phyloP scores from a whole-genome alignment of 306 rosid species.

The Vachellia collinsii region DNA sequence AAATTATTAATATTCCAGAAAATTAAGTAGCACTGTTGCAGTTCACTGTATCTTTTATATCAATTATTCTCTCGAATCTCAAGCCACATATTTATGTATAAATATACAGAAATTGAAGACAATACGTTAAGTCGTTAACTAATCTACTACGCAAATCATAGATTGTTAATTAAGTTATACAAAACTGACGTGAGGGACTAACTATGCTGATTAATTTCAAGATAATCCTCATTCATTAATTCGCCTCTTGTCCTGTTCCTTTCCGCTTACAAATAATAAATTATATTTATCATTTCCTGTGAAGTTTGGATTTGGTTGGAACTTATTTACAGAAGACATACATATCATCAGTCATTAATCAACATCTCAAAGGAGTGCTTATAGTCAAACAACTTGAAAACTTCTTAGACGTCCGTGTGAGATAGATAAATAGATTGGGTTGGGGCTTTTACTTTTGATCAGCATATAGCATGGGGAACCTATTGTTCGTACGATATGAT shows the following conservation, averaged over 20 bases:
- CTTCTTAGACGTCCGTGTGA: not conserved
- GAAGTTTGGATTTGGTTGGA: not conserved
- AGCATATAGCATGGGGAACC: not conserved
- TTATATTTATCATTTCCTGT: not conserved
- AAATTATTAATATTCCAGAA: not conserved
- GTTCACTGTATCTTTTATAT: not conserved
- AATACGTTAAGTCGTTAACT: not conserved
- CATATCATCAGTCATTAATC: not conserved
- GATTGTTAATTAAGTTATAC: not conserved
- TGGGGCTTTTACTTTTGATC: not conserved
- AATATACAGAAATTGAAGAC: not conserved
- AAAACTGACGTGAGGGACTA: slow-evolving; percentile 10
- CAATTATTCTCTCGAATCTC: not conserved
- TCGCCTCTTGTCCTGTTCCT: not conserved
- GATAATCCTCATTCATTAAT: not conserved
- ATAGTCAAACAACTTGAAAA: not conserved
- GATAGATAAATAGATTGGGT: not conserved
- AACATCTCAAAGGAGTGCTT: not conserved
- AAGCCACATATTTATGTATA: not conserved
- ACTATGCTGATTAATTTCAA: not conserved
- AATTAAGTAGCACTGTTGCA: not conserved
- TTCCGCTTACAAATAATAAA: not conserved
- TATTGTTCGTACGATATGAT: not conserved
- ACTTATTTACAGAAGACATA: not conserved
- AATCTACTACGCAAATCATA: not conserved